Percentiles rank a stretch among this genome's conserved stretches.
Conservation (phyloP, 768 basidiomycete genomes). For the Pleurotus ostreatus region DNA sequence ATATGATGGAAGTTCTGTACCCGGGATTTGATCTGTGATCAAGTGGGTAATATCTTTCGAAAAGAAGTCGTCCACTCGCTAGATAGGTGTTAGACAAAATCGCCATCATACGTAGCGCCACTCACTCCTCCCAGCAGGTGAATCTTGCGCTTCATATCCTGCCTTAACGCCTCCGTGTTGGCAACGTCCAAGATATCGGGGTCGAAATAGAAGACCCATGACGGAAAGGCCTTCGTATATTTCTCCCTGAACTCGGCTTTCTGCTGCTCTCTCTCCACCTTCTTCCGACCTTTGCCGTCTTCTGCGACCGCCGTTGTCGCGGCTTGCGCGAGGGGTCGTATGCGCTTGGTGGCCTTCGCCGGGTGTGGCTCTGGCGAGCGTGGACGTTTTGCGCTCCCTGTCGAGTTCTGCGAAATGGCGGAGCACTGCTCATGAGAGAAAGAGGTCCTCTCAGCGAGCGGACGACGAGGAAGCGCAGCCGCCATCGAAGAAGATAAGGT, state of each 20-base stretch:
- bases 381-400: constrained; percentile 19
- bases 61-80: constrained; percentile 90
- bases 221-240: constrained; percentile 82
- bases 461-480: constrained; percentile 6
- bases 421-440: background rate
- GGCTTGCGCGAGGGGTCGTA: constrained; percentile 27
- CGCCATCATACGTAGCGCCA: constrained; percentile 12
- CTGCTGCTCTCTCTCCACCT: constrained; percentile 48
- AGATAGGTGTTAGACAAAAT: background rate
- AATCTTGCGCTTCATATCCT: constrained; percentile 52
- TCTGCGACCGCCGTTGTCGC: constrained; percentile 25
- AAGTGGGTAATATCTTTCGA: constrained; percentile 84
- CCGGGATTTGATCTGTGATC: constrained; percentile 54
- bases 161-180: constrained; percentile 24
- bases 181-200: constrained; percentile 42
- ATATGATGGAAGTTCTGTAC: constrained; percentile 25
- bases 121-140: constrained; percentile 74
- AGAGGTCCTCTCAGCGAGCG: constrained; percentile 1
- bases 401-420: background rate
- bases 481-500: background rate
- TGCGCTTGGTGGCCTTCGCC: constrained; percentile 35
- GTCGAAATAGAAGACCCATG: constrained; percentile 85
- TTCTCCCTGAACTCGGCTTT: constrained; percentile 77
- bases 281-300: constrained; percentile 38
- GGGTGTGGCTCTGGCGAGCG: constrained; percentile 23